Conservation (phyloP, 306 rosid species). For the Cyamopsis tetragonoloba region DNA sequence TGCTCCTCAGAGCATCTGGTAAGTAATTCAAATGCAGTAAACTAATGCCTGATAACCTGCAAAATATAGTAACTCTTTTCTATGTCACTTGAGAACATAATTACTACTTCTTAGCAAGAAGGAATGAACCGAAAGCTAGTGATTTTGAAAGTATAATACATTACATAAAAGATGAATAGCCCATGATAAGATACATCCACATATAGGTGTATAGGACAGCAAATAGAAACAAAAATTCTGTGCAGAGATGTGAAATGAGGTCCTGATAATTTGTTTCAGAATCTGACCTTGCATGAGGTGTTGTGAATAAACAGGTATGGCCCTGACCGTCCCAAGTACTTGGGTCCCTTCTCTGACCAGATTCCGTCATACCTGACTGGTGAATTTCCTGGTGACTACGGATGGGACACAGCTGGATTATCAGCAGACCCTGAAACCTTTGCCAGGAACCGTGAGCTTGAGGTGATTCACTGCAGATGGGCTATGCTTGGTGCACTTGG, state of each 20-base stretch:
- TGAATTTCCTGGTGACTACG: conserved; percentile 94
- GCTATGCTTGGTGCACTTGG: conserved; percentile 97
- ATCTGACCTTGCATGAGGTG: conserved; percentile 21
- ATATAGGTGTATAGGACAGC: neutral
- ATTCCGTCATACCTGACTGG: conserved; percentile 91
- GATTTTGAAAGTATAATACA: neutral
- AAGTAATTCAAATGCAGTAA: conserved; percentile 10
- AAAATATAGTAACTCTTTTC: neutral
- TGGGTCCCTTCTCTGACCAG: conserved; percentile 98
- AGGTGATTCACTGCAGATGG: conserved; percentile 89
- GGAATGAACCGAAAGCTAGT: neutral
- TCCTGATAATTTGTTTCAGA: neutral
- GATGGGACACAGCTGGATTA: conserved; percentile 96
- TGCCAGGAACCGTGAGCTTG: conserved; percentile 89
- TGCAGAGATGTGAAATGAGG: neutral
- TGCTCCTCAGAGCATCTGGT: conserved; percentile 95
- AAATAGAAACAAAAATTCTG: neutral
- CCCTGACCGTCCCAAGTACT: conserved; percentile 90
- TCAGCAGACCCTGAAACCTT: conserved; percentile 98
- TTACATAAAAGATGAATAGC: neutral
- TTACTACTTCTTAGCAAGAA: conserved; percentile 1
- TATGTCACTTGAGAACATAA: neutral
- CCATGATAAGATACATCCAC: neutral
- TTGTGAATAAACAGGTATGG: conserved; percentile 71
- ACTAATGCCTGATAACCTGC: neutral